These are phyloP conservation scores for Saccharomycopsis capsularis DNA, from an alignment of 805 yeast species.

Conservation along the genomic window DNA sequence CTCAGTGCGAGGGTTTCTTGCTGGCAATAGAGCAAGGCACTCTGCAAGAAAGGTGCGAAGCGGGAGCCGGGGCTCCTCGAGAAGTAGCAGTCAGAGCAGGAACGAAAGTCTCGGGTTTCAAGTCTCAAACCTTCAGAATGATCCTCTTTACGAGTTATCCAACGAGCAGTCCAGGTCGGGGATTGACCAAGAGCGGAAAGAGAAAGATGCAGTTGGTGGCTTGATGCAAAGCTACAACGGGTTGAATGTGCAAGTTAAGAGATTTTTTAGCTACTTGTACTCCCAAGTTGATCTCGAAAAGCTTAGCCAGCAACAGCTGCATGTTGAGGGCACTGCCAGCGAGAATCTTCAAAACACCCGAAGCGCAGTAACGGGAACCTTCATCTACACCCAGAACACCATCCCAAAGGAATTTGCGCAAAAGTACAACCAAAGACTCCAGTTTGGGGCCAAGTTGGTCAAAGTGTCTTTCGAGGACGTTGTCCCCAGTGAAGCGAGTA, in stretches of 20 bases:
- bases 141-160: slow-evolving; percentile 5
- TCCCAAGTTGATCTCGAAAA: not conserved
- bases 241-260: slow-evolving; percentile 2
- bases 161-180: too few species aligned
- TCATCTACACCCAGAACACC: not conserved
- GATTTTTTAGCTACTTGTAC: slow-evolving; percentile 2
- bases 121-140: not conserved
- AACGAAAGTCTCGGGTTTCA: too few species aligned
- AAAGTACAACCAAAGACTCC: not conserved
- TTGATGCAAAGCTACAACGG: not conserved
- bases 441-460: slow-evolving; percentile 5
- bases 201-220: too few species aligned
- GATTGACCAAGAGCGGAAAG: too few species aligned
- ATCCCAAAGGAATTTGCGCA: not conserved
- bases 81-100: too few species aligned
- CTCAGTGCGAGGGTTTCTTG: too few species aligned
- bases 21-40: too few species aligned
- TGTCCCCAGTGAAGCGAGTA: slow-evolving; percentile 3
- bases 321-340: not conserved
- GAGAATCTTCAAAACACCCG: not conserved
- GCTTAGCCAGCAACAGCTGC: not conserved
- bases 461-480: slow-evolving; percentile 7
- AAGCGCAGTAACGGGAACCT: not conserved
- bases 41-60: too few species aligned
- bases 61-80: too few species aligned